A percentile compares a stretch with the other conserved stretches of the same genome.
Evolutionary conservation across 2,329 filamentous ascomycete genomes (phyloP).

Genomic region (Sarocladiaceae sp.): DNA sequence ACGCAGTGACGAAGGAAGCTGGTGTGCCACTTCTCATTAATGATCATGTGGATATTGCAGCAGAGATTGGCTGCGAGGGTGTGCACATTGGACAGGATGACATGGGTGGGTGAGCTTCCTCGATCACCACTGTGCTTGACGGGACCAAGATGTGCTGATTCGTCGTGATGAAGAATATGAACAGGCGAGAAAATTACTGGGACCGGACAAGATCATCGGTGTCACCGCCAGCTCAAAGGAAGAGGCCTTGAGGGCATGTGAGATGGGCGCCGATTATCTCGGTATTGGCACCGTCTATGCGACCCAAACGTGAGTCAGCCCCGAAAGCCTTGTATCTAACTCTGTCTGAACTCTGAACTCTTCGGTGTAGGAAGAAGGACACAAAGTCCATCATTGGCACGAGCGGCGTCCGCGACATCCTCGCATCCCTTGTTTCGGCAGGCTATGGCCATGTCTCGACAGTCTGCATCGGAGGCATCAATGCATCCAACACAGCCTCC

Average conservation of each 20-base stretch:
- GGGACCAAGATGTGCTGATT: too few relatives aligned
- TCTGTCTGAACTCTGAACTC: not conserved
- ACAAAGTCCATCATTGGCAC: slow-evolving; percentile 61
- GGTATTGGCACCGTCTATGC: slow-evolving; percentile 87
- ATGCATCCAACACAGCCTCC: slow-evolving; percentile 65
- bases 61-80: slow-evolving; percentile 80
- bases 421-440: slow-evolving; percentile 47
- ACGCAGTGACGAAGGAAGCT: slow-evolving; percentile 60
- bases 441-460: slow-evolving; percentile 45
- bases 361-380: slow-evolving; percentile 63
- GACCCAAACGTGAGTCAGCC: slow-evolving; percentile 61
- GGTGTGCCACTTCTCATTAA: slow-evolving; percentile 83
- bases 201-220: slow-evolving; percentile 74
- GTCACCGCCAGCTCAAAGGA: slow-evolving; percentile 72
- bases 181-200: slow-evolving; percentile 66
- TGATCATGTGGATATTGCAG: slow-evolving; percentile 82
- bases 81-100: slow-evolving; percentile 96
- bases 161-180: slow-evolving; percentile 6
- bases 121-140: not conserved
- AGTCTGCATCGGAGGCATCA: slow-evolving; percentile 88
- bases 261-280: slow-evolving; percentile 79
- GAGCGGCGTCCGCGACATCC: slow-evolving; percentile 46
- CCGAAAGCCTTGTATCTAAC: slow-evolving; percentile 9
- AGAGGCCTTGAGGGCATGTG: slow-evolving; percentile 67
- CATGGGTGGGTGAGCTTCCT: slow-evolving; percentile 49